A percentile compares a stretch with the other conserved stretches of the same genome.
phyloP scores from a whole-genome alignment of 352 stramenopile genomes.

The Phytophthora meadii region DNA sequence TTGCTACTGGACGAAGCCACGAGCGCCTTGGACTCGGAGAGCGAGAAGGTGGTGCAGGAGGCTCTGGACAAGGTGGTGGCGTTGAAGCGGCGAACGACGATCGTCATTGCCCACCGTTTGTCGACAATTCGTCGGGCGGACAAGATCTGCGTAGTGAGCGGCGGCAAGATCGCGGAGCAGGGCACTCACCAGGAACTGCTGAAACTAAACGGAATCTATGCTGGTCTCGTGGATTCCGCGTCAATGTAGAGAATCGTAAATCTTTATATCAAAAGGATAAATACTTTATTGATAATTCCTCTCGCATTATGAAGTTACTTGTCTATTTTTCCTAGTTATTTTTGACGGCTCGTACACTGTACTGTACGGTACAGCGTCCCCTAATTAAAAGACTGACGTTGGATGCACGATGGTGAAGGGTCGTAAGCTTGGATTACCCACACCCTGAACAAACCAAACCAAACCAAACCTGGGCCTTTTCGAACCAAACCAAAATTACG shows the following conservation, averaged over 20 bases:
- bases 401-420: too few relatives aligned
- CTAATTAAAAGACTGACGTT: too few relatives aligned
- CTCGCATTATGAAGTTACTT: too few relatives aligned
- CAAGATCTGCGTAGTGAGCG: constrained; percentile 24
- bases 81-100: constrained; percentile 45
- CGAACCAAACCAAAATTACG: too few relatives aligned
- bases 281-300: too few relatives aligned
- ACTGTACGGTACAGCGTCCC: too few relatives aligned
- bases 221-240: constrained; percentile 7
- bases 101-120: constrained; percentile 89
- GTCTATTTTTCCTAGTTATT: too few relatives aligned
- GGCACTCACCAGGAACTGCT: constrained; percentile 26
- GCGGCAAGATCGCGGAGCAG: constrained; percentile 26
- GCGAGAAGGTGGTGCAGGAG: constrained; percentile 4
- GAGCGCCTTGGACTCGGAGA: background rate
- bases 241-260: constrained; percentile 2
- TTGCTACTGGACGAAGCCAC: background rate
- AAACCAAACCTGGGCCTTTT: too few relatives aligned
- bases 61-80: constrained; percentile 5
- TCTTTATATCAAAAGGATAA: background rate
- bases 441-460: too few relatives aligned
- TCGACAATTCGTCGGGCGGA: constrained; percentile 26
- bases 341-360: too few relatives aligned
- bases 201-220: constrained; percentile 15
- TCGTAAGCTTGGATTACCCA: too few relatives aligned